These are phyloP conservation scores for Lachnellula subtilissima DNA, from an alignment of 2,329 filamentous ascomycete species.

Conservation along the genomic window DNA sequence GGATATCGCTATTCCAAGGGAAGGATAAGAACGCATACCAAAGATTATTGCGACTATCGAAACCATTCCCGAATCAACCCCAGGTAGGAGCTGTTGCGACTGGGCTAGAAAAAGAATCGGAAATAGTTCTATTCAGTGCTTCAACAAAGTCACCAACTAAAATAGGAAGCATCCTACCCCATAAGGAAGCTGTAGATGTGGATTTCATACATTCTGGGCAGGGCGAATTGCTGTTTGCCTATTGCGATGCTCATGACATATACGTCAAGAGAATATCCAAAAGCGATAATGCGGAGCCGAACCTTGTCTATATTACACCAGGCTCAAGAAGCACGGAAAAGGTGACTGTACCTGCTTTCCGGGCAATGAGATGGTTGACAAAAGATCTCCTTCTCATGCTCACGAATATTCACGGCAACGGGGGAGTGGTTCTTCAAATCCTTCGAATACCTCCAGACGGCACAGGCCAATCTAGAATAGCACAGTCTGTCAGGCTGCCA, in stretches of 20 bases:
- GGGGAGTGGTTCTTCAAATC: slow-evolving; percentile 53
- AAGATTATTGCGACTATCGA: slow-evolving; percentile 51
- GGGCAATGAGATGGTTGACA: slow-evolving; percentile 55
- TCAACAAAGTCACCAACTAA: slow-evolving; percentile 44
- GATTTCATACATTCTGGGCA: slow-evolving; percentile 62
- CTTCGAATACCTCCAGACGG: slow-evolving; percentile 37
- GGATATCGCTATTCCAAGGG: slow-evolving; percentile 48
- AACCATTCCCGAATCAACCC: slow-evolving; percentile 45
- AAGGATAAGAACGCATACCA: slow-evolving; percentile 52
- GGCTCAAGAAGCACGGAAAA: slow-evolving; percentile 38
- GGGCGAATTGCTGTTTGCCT: slow-evolving; percentile 66
- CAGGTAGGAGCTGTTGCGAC: slow-evolving; percentile 76
- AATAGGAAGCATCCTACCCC: slow-evolving; percentile 46
- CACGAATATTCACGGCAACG: slow-evolving; percentile 54
- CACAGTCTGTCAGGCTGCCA: slow-evolving; percentile 54
- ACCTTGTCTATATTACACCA: slow-evolving; percentile 53
- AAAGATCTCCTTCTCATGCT: slow-evolving; percentile 53
- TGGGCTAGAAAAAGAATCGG: slow-evolving; percentile 67
- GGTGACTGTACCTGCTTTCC: slow-evolving; percentile 46
- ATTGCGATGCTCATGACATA: slow-evolving; percentile 72
- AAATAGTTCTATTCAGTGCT: slow-evolving; percentile 76
- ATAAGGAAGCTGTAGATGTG: slow-evolving; percentile 60
- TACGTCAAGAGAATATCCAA: slow-evolving; percentile 43
- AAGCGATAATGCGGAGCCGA: slow-evolving; percentile 42
- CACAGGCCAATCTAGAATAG: slow-evolving; percentile 42